Percentiles rank a stretch among this genome's conserved stretches.
Conservation (phyloP, 192 early-diverging fungal species). For the Allomyces javanicus region DNA sequence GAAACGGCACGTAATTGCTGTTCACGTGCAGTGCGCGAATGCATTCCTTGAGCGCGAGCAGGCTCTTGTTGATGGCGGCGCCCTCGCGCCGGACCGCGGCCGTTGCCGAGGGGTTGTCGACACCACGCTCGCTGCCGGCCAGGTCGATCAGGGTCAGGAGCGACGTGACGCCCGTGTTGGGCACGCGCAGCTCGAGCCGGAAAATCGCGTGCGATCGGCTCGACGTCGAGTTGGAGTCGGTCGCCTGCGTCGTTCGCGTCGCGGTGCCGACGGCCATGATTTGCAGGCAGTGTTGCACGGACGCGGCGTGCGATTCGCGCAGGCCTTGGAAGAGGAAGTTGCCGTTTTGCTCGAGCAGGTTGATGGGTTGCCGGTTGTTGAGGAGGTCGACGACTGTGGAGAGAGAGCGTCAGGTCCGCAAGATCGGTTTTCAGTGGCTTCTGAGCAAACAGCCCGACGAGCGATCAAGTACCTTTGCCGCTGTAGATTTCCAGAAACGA, state of each 20-base stretch:
- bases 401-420: neutral
- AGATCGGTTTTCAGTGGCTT: neutral
- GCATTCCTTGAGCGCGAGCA: constrained; percentile 24
- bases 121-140: constrained; percentile 21
- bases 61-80: constrained; percentile 12
- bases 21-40: constrained; percentile 16
- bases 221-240: constrained; percentile 16
- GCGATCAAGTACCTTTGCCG: neutral
- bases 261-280: constrained; percentile 11
- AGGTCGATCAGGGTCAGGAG: constrained; percentile 15
- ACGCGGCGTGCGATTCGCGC: neutral
- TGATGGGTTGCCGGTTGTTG: neutral
- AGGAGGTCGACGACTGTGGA: constrained; percentile 16
- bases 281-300: constrained; percentile 5
- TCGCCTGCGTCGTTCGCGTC: constrained; percentile 18
- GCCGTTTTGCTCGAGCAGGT: constrained; percentile 17
- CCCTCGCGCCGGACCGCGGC: neutral
- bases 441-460: too few relatives aligned
- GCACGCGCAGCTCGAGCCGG: constrained; percentile 9
- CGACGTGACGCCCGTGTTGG: neutral
- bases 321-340: constrained; percentile 9
- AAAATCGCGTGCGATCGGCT: constrained; percentile 20
- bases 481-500: constrained; percentile 17
- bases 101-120: constrained; percentile 5
- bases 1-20: constrained; percentile 13